These are phyloP conservation scores for Solanum ahanhuiri DNA, from an alignment of 257 asterid species.

Conservation along the genomic window DNA sequence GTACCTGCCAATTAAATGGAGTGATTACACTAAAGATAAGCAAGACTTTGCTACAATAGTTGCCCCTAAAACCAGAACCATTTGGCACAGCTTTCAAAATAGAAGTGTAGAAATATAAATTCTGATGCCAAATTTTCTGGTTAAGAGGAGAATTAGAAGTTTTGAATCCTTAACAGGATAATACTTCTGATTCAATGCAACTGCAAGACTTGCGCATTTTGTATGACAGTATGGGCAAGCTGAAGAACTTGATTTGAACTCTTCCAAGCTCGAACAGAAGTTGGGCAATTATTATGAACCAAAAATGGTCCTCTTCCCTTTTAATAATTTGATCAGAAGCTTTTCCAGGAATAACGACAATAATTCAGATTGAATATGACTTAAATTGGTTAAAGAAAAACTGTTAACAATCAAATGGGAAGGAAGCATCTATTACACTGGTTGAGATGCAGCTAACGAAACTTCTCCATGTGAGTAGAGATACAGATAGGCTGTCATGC, in stretches of 20 bases:
- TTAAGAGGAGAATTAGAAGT: background rate
- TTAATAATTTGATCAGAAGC: background rate
- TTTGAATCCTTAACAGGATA: background rate
- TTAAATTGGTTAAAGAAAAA: background rate
- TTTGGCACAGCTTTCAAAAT: background rate
- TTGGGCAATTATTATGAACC: background rate
- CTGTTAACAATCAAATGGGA: slow-evolving; percentile 13
- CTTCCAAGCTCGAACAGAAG: background rate
- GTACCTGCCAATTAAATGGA: background rate
- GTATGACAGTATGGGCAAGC: background rate
- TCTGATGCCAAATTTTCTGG: background rate
- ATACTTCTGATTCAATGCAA: background rate
- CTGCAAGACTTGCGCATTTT: background rate
- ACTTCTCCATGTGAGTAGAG: slow-evolving; percentile 99
- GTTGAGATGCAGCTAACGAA: slow-evolving; percentile 96
- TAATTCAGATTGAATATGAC: background rate
- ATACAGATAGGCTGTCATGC: slow-evolving; percentile 97
- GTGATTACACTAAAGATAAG: background rate
- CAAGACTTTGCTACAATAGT: background rate
- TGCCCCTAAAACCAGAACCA: background rate
- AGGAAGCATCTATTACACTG: slow-evolving; percentile 99
- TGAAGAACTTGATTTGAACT: background rate
- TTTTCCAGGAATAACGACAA: background rate
- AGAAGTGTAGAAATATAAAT: background rate
- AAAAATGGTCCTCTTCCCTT: background rate